These are phyloP conservation scores for Sporothrix pseudoabietina DNA, from an alignment of 2,329 filamentous ascomycete species.

Conservation along the genomic window DNA sequence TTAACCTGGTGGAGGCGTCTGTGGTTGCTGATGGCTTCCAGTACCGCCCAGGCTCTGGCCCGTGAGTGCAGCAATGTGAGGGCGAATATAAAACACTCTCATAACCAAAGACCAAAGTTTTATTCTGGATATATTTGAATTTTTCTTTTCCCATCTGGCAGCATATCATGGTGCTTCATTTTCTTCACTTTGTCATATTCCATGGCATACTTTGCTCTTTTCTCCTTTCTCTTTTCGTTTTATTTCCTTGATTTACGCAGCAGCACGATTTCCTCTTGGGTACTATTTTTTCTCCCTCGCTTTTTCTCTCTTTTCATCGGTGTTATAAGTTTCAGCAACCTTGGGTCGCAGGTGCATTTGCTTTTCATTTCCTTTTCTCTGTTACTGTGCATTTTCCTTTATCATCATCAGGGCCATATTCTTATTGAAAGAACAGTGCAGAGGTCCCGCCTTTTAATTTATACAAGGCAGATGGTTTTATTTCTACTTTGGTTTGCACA, in stretches of 20 bases:
- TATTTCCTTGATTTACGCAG: slow-evolving; percentile 19
- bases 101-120: neutral
- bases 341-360: slow-evolving; percentile 12
- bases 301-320: neutral
- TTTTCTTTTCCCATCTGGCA: neutral
- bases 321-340: slow-evolving; percentile 2
- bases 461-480: slow-evolving; percentile 15
- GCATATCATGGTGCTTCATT: slow-evolving; percentile 7
- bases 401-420: neutral
- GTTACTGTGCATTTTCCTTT: slow-evolving; percentile 8
- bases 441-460: neutral
- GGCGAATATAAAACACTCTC: neutral
- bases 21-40: slow-evolving; percentile 50
- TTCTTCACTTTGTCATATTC: neutral
- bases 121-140: neutral
- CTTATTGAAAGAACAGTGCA: neutral
- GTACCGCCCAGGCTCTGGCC: slow-evolving; percentile 42
- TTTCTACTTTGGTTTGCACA: neutral
- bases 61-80: neutral
- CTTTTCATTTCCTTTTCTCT: neutral
- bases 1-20: slow-evolving; percentile 37
- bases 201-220: neutral
- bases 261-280: slow-evolving; percentile 11
- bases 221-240: neutral
- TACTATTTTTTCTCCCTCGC: neutral